Evolutionary conservation across 148 eudicot genomes (phyloP), one percentile per base, ranked within the genome.

Genomic region (Euryodendron excelsum): DNA sequence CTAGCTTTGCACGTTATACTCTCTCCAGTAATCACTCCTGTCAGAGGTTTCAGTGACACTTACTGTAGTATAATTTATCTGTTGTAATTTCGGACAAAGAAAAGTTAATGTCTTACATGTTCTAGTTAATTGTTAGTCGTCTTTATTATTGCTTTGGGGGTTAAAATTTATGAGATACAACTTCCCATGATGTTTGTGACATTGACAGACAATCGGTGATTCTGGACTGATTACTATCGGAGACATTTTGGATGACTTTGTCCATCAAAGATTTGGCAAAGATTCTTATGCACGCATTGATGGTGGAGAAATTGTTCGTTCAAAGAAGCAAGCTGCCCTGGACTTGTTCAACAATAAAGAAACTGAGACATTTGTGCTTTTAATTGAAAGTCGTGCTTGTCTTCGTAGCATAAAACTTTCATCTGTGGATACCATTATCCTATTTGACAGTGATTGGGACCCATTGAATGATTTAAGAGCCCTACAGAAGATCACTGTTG

Each of bases 361-460:
- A 68, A 78, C 65, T 48, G 83, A 75, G 34, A 82, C 76, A 67
- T 93, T 90, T 67, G 83, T 89, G 39, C 80, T 89, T 69, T 77
- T 93, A 85, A 75, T 91, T 66, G 96, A 93, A 77, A 80, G 85
- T 75, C 90, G 89, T 69, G 89, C 96, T 64, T 91, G 98, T 77
- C 50, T 70, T 72, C 83, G 84, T 56, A 85, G 85, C 85, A 80
- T 89, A 71, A 89, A 85, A 76, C 81, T 91, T 69, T 80, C 87
- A 45, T 79, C 79, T 34, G 82, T 94, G 7, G 91, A 91, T 76
- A 75, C 84, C 3, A 88, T 93, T 48, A 82, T 91, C 68, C 44
- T 94, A 74, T 89, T 89, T 66, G 82, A 88, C 78, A 94, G 94
- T 80, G 90, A 91, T 72, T 91, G 91, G 94, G 85, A 89, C 81